A percentile compares a stretch with the other conserved stretches of the same genome.
These are phyloP conservation scores for Geotrichum klebahnii DNA, from an alignment of 1,139 yeast genomes.

Conservation along the genomic window DNA sequence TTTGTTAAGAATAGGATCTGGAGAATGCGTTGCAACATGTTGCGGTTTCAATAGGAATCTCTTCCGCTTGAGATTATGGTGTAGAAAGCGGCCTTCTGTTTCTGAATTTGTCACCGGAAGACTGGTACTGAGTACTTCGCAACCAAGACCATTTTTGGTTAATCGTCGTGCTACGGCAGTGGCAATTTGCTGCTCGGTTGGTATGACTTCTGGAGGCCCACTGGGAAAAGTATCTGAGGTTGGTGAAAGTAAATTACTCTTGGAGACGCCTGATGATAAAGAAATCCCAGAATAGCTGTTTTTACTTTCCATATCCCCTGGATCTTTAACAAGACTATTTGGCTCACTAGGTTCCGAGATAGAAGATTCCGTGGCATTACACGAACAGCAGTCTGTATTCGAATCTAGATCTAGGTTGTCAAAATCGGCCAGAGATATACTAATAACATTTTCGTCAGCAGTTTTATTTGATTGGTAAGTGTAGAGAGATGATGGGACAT, in stretches of 20 bases:
- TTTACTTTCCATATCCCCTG: not conserved
- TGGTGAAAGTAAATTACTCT: not conserved
- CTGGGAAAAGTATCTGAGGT: not conserved
- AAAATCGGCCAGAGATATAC: constrained; percentile 8
- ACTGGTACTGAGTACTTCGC: not conserved
- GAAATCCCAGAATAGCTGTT: not conserved
- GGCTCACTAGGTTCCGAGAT: not conserved
- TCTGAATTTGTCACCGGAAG: not conserved
- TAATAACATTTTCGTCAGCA: constrained; percentile 4
- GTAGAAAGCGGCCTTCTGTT: not conserved
- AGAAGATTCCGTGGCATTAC: not conserved
- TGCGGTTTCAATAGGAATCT: constrained; percentile 13
- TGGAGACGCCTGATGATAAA: not conserved
- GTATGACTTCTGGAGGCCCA: not conserved
- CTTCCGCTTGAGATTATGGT: constrained; percentile 1
- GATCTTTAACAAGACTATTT: not conserved
- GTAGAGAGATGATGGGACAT: not conserved
- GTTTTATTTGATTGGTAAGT: not conserved
- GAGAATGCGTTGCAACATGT: not conserved
- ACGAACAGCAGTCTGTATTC: not conserved
- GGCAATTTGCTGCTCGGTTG: too few species aligned
- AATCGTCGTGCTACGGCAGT: too few species aligned
- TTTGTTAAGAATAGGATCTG: constrained; percentile 24
- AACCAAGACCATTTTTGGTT: too few species aligned
- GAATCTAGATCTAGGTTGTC: not conserved